phyloP scores from a whole-genome alignment of 176 grass and related monocot species.

The Paspalum vaginatum region DNA sequence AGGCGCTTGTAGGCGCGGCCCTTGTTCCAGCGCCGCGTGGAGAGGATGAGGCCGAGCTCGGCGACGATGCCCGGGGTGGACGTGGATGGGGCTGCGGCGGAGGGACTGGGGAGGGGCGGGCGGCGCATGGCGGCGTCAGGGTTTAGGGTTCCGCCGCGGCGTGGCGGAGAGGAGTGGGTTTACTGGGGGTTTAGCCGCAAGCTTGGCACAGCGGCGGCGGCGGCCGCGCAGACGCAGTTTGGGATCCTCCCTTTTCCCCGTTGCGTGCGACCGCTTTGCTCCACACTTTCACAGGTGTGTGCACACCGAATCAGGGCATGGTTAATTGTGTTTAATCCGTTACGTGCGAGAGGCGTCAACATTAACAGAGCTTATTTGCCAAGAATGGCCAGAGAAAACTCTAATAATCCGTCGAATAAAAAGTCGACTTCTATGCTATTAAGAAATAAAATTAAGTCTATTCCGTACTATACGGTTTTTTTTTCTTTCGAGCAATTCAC shows the following conservation, averaged over 20 bases:
- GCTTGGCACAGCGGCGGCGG: constrained; percentile 24
- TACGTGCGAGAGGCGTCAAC: too few relatives aligned
- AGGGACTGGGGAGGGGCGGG: constrained; percentile 21
- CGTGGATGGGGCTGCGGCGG: constrained; percentile 18
- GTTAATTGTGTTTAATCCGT: too few relatives aligned
- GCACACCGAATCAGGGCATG: too few relatives aligned
- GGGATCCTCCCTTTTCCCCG: not conserved
- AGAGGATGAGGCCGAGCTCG: constrained; percentile 57
- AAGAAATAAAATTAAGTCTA: too few relatives aligned
- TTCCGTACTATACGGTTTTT: too few relatives aligned
- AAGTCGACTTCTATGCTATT: too few relatives aligned
- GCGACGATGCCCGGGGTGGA: constrained; percentile 41
- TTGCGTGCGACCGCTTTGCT: not conserved
- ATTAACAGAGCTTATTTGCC: too few relatives aligned
- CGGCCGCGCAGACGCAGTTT: constrained; percentile 5
- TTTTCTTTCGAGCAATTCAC: too few relatives aligned
- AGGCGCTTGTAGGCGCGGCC: constrained; percentile 49
- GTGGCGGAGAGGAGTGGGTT: not conserved
- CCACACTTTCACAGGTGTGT: not conserved
- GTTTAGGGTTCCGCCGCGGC: constrained; percentile 48
- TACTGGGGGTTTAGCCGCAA: constrained; percentile 43
- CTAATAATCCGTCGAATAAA: too few relatives aligned
- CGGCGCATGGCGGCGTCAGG: constrained; percentile 46
- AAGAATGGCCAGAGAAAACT: too few relatives aligned
- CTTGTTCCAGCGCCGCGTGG: constrained; percentile 62